phyloP scores from a whole-genome alignment of 805 yeast species.

The Ogataea populi-albae region DNA sequence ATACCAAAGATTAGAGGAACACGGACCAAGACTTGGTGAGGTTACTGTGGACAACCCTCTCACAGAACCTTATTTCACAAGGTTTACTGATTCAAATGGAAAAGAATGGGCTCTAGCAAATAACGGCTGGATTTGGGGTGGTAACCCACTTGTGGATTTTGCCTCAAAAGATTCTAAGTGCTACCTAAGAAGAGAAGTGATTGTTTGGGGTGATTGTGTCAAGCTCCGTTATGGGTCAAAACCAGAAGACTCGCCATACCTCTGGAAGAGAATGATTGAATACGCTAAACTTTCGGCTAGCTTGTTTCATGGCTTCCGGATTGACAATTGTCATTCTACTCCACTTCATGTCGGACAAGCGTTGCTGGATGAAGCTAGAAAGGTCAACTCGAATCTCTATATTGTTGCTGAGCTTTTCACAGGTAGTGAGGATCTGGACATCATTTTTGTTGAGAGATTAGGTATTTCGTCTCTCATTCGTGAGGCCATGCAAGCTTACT shows the following conservation, averaged over 20 bases:
- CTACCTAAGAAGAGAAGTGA: constrained; percentile 86
- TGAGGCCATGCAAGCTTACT: constrained; percentile 97
- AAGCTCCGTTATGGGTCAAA: constrained; percentile 79
- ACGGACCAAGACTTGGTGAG: constrained; percentile 80
- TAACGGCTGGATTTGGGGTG: constrained; percentile 99
- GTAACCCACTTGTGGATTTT: constrained; percentile 89
- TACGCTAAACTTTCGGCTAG: constrained; percentile 72
- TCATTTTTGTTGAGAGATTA: constrained; percentile 82
- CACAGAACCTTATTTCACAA: constrained; percentile 84
- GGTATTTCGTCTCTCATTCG: constrained; percentile 88
- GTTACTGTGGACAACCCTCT: constrained; percentile 58
- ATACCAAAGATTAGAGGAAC: constrained; percentile 68
- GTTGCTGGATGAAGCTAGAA: constrained; percentile 83
- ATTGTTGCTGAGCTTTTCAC: constrained; percentile 93
- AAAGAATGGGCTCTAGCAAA: constrained; percentile 75
- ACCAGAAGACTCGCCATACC: constrained; percentile 79
- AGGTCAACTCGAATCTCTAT: constrained; percentile 78
- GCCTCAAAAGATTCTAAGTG: constrained; percentile 79
- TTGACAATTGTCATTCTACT: constrained; percentile 95
- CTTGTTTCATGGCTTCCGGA: constrained; percentile 81
- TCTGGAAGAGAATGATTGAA: constrained; percentile 85
- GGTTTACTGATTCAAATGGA: constrained; percentile 55
- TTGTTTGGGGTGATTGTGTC: constrained; percentile 97
- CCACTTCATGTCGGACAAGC: constrained; percentile 93
- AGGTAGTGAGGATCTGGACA: constrained; percentile 90